These are phyloP conservation scores for Cutaneotrichosporon daszewskae DNA, from an alignment of 1,284 basidiomycete genomes.

Conservation along the genomic window DNA sequence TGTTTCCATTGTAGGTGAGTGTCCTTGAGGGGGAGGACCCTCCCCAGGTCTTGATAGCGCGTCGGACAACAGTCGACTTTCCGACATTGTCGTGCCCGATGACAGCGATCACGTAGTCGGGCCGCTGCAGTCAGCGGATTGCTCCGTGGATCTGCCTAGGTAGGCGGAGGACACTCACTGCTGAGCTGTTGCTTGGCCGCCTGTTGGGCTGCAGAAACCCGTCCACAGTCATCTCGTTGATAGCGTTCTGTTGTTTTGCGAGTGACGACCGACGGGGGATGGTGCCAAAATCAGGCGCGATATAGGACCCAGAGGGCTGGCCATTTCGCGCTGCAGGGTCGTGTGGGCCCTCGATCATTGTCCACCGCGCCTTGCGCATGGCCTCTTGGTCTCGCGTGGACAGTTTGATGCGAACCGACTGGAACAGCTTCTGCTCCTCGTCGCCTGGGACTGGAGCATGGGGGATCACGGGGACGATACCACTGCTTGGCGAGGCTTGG, in stretches of 20 bases:
- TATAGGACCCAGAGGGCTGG: too few relatives aligned
- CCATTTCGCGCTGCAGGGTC: too few relatives aligned
- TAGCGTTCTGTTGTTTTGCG: background rate
- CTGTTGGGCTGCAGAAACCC: background rate
- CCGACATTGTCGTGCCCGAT: slow-evolving; percentile 39
- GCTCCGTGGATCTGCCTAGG: background rate
- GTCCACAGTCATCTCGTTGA: background rate
- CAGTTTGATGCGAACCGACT: slow-evolving; percentile 29
- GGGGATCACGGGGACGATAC: background rate
- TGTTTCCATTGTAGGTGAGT: background rate
- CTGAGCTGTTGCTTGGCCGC: too few relatives aligned
- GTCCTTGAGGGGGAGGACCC: slow-evolving; percentile 11
- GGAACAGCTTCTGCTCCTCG: slow-evolving; percentile 13
- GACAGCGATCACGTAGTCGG: slow-evolving; percentile 41
- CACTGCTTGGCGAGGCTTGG: too few relatives aligned
- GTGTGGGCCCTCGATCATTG: slow-evolving; percentile 16
- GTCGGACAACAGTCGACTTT: slow-evolving; percentile 39
- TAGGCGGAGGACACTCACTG: too few relatives aligned
- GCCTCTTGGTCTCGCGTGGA: slow-evolving; percentile 33
- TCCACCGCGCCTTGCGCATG: slow-evolving; percentile 32
- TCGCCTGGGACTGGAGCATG: background rate
- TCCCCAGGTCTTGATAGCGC: slow-evolving; percentile 40
- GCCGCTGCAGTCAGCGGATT: background rate
- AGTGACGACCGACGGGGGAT: background rate
- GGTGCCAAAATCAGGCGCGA: slow-evolving; percentile 1